Evolutionary conservation across 441 rosid species (phyloP).

Genomic region (Theobroma grandiflorum): DNA sequence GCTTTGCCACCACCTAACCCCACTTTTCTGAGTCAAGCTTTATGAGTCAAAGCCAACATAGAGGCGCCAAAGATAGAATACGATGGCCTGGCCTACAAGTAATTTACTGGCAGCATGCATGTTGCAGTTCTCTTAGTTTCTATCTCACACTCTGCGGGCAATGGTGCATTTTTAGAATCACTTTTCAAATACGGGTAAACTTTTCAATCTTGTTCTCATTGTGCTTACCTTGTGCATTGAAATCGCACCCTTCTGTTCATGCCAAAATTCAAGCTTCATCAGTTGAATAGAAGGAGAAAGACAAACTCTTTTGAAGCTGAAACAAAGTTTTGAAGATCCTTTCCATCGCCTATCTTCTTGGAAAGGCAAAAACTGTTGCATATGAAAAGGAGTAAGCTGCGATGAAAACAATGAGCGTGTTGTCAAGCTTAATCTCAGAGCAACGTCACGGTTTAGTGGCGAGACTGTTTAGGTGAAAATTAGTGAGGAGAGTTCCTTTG

Average conservation of each 20-base stretch:
- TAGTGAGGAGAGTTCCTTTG: neutral
- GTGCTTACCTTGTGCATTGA: neutral
- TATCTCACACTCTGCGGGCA: neutral
- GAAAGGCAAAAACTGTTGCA: constrained; percentile 7
- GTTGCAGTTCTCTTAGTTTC: no score
- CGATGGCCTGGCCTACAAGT: no score
- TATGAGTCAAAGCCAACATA: no score
- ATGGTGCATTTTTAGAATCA: no score
- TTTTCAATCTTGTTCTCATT: neutral
- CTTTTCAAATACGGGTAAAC: neutral
- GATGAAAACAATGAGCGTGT: neutral
- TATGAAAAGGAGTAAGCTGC: constrained; percentile 14
- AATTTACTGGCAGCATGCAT: no score
- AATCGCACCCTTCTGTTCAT: neutral
- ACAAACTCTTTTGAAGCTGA: neutral
- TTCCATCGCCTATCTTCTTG: constrained; percentile 8
- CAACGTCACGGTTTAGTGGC: neutral
- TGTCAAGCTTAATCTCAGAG: constrained; percentile 7
- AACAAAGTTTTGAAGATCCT: neutral
- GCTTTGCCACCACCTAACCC: no score
- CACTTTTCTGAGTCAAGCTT: no score
- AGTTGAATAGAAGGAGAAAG: neutral
- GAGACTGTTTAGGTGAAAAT: neutral
- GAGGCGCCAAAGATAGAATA: no score
- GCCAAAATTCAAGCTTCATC: constrained; percentile 6